phyloP scores from a whole-genome alignment of 2,329 filamentous ascomycete genomes.

The Colletotrichum cuscutae region DNA sequence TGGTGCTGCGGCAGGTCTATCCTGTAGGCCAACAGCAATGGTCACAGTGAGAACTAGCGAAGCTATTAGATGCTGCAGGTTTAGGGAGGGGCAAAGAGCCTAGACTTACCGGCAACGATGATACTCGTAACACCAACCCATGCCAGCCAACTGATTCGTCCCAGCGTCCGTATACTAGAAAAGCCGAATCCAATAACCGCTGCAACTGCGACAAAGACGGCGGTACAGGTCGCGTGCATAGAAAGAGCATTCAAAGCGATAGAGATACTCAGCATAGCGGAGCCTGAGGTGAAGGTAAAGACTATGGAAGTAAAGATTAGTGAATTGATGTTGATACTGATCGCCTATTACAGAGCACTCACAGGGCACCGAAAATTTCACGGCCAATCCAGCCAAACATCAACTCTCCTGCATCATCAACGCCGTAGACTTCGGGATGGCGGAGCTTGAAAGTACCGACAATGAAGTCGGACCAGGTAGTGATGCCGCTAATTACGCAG shows the following conservation, averaged over 20 bases:
- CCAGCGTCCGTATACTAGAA: constrained; percentile 44
- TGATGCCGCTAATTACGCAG: constrained; percentile 50
- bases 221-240: constrained; percentile 50
- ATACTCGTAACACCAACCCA: constrained; percentile 40
- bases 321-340: no score
- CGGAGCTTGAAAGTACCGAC: constrained; percentile 59
- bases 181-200: constrained; percentile 42
- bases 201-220: constrained; percentile 50
- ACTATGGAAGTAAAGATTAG: not conserved
- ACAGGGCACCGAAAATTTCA: constrained; percentile 51
- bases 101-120: constrained; percentile 35
- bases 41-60: constrained; percentile 40
- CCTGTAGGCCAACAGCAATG: constrained; percentile 43
- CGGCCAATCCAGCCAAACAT: constrained; percentile 58
- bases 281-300: constrained; percentile 45
- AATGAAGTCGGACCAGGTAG: constrained; percentile 59
- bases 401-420: constrained; percentile 60
- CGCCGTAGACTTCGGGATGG: constrained; percentile 60
- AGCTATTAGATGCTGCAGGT: constrained; percentile 13
- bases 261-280: constrained; percentile 51
- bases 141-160: constrained; percentile 45
- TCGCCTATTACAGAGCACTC: not conserved
- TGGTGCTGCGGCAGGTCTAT: constrained; percentile 40
- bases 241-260: constrained; percentile 53
- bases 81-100: not conserved